phyloP scores from a whole-genome alignment of 2,329 filamentous ascomycete species.

The Chrysosporium keratinophilum region DNA sequence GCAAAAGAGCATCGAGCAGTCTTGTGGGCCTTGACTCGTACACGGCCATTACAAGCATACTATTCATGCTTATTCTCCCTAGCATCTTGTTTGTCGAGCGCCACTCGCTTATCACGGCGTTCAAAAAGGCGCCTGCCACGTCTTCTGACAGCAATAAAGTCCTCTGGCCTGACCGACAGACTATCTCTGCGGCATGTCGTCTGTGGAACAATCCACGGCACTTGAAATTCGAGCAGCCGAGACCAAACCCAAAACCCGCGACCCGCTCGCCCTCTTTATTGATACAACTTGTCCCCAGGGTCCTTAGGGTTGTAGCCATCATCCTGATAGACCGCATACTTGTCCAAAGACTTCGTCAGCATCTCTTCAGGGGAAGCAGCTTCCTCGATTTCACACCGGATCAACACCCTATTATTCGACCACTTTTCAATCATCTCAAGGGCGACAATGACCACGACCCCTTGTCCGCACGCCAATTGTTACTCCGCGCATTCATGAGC shows the following conservation, averaged over 20 bases:
- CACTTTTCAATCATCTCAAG: not conserved
- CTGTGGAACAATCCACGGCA: not conserved
- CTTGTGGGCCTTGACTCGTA: not conserved
- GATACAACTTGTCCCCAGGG: not conserved
- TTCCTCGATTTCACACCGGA: not conserved
- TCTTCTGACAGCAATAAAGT: not conserved
- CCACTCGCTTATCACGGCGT: not conserved
- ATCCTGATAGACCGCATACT: not conserved
- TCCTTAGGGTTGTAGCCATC: not conserved
- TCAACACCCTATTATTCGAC: not conserved
- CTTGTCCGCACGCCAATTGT: not conserved
- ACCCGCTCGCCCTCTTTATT: not conserved
- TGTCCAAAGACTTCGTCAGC: not conserved
- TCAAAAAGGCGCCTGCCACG: not conserved
- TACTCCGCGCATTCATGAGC: not conserved
- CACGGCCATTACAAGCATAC: not conserved
- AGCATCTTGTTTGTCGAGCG: not conserved
- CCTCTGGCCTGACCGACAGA: not conserved
- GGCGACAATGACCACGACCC: not conserved
- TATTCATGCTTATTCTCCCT: not conserved
- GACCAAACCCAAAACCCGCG: not conserved
- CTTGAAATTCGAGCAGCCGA: not conserved
- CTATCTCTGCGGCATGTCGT: not conserved
- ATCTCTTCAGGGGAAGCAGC: not conserved
- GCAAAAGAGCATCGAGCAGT: not conserved